Evolutionary conservation across 129 eudicot genomes (phyloP), one percentile per base, ranked within the genome.

Genomic region (Ambrosia trifida): DNA sequence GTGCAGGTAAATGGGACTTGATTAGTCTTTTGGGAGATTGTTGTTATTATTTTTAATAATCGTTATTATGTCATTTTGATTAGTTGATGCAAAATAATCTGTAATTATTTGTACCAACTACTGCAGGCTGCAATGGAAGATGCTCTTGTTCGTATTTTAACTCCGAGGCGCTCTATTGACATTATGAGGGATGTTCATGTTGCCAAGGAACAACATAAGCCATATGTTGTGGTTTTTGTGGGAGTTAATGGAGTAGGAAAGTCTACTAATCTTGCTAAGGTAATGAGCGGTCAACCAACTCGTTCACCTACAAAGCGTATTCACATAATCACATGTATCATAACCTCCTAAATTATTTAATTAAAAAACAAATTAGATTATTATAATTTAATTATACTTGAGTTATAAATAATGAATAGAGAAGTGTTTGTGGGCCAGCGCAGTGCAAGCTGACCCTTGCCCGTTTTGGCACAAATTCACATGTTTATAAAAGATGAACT

Each of bases 211-310:
- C 99, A 85, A 59, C 74, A 84, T 56, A 90, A 94, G 64, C 99
- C 97, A 58, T 94, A 94, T 76, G 99, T 94, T 70, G 97, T 94
- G 69, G 99, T 89, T 32, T 94, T 94, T 72, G 97, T 94, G 14
- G 99, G 99, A 78, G 97, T 94, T 60, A 90, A 94, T 71, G 99
- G 97, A 74, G 96, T 94, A 31, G 99, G 99, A 60, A 94, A 94
- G 82, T 90, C 99, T 18, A 90, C 99, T 61, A 94, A 94, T 79
- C 99, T 94, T 72, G 99, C 99, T 4, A 94, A 94, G 91, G 95
- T 92, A 50, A 60, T 14, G 8, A 4, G 28, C 44, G 1, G 35
- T 38, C 13, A 14, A 4, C 13, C 38, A 5, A 18, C 14, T 11
- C 16, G 17, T 5, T 11, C 3, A 44, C 50, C 50, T 16, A 49